Base-by-base conservation (phyloP, 176 grass and related monocot species). In the Sorghum bicolor region DNA sequence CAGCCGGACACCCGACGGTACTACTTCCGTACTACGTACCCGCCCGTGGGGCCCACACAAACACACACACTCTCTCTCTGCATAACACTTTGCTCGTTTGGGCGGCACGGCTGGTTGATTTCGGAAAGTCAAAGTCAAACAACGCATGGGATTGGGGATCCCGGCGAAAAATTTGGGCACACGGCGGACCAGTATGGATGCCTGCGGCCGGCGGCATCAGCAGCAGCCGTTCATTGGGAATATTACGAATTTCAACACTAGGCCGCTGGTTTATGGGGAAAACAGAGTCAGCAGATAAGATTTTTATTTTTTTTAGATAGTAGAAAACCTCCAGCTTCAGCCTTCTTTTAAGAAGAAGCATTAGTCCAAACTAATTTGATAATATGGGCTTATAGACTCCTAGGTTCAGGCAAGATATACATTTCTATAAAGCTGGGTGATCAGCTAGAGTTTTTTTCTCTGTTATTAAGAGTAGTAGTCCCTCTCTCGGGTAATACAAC, bases 11-110 rank as follows among this genome's bases (percentile, higher is more conserved):
- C 50, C 69, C 0, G 26, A 76, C 64, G 72, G 89, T 69, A 90
- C 75, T 69, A 90, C 75, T 70, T 48, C 85, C 89, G 85, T 87
- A 80, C 88, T 87, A 75, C 89, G 80, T 70, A 87, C 58, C 47
- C 10, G n/a, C 10, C 22, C 44, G 14, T 69, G 24, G 24, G 25
- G 3, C 68, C 22, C 22, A 40, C 39, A 33, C 80, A 5, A n/a
- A n/a, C 22, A 40, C 25, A 8, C 1, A 16, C 80, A 1, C 41
- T 0, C 0, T 33, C 43, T 68, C 60, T 48, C 60, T 17, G 30
- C 48, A 1, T 22, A 8, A 10, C 68, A 58, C 55, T 86, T 86
- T 66, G 83, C 41, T 26, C 26, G 6, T 25, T 11, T 57, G 70
- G 70, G 80, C 66, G 82, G 82, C 69, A 43, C 10, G 41, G 8